Conservation (phyloP, 2,329 filamentous ascomycete species). For the Madurella fahalii region DNA sequence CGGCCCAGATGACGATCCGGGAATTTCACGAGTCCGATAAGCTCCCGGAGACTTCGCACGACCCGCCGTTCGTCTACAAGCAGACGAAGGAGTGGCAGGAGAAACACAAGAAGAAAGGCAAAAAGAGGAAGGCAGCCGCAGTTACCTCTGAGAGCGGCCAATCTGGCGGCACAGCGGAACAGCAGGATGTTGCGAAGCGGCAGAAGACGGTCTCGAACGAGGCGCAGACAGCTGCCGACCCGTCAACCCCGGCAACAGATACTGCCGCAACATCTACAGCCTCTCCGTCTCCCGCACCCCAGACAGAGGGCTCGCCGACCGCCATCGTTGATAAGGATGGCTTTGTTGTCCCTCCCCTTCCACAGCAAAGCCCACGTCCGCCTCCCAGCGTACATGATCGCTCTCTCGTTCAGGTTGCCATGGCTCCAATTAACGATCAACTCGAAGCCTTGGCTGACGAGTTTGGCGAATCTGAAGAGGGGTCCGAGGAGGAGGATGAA, state of each 20-base stretch:
- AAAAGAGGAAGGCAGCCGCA: conserved; percentile 36
- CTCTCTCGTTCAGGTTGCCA: conserved; percentile 15
- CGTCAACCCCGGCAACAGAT: conserved; percentile 12
- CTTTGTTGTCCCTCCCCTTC: conserved; percentile 58
- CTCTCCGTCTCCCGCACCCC: conserved; percentile 30
- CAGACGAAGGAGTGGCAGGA: conserved; percentile 51
- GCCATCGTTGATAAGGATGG: conserved; percentile 58
- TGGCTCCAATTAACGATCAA: conserved; percentile 17
- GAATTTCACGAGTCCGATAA: conserved; percentile 66
- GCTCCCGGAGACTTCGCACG: conserved; percentile 48
- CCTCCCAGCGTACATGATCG: conserved; percentile 19
- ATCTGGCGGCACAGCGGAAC: conserved; percentile 33
- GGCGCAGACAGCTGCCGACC: conserved; percentile 1
- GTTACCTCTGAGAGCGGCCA: conserved; percentile 2
- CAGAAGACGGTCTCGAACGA: conserved; percentile 18
- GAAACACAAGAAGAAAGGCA: conserved; percentile 42
- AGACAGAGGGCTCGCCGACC: conserved; percentile 37
- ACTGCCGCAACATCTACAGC: conserved; percentile 7
- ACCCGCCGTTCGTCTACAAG: conserved; percentile 79
- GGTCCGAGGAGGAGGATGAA: conserved; percentile 13
- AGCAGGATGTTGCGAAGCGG: conserved; percentile 20
- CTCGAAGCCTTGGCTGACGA: conserved; percentile 37
- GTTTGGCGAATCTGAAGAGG: conserved; percentile 36
- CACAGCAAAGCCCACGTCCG: conserved; percentile 28
- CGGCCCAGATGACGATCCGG: conserved; percentile 78